Evolutionary conservation across 192 early-diverging fungal genomes (phyloP).

Genomic region (Entomortierella parvispora): DNA sequence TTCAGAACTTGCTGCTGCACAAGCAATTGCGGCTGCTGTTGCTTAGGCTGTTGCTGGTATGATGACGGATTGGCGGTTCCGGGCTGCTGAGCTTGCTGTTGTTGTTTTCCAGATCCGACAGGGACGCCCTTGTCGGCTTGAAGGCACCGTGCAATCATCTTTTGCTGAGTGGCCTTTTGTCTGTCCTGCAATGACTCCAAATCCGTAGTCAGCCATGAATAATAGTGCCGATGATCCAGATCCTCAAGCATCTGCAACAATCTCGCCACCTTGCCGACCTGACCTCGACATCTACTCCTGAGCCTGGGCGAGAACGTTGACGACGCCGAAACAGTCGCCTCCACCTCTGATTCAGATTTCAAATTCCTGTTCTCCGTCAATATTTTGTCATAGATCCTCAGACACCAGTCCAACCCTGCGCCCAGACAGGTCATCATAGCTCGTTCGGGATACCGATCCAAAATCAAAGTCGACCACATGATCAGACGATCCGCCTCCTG

Average conservation of each 20-base stretch:
- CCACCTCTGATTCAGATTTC: not conserved
- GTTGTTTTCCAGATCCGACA: not conserved
- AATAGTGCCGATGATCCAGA: constrained; percentile 29
- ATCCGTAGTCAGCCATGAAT: constrained; percentile 41
- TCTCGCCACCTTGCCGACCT: constrained; percentile 24
- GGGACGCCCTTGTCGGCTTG: not conserved
- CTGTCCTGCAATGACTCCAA: constrained; percentile 23
- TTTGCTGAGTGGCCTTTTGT: constrained; percentile 20
- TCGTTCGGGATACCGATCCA: constrained; percentile 39
- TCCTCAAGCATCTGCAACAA: constrained; percentile 22
- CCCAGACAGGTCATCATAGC: constrained; percentile 32
- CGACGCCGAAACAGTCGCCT: not conserved
- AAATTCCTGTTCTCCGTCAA: constrained; percentile 13
- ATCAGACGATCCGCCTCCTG: constrained; percentile 43
- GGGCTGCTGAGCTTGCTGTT: too few species aligned
- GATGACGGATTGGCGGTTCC: too few species aligned
- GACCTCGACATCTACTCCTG: constrained; percentile 11
- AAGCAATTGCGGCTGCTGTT: not conserved
- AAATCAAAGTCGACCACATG: not conserved
- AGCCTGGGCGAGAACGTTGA: constrained; percentile 20
- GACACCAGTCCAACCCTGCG: constrained; percentile 39
- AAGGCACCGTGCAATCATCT: constrained; percentile 20
- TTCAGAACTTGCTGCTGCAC: not conserved
- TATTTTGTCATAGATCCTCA: constrained; percentile 45
- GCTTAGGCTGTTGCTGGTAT: not conserved